These are phyloP conservation scores for Claviceps capensis DNA, from an alignment of 2,329 filamentous ascomycete genomes.

Conservation along the genomic window DNA sequence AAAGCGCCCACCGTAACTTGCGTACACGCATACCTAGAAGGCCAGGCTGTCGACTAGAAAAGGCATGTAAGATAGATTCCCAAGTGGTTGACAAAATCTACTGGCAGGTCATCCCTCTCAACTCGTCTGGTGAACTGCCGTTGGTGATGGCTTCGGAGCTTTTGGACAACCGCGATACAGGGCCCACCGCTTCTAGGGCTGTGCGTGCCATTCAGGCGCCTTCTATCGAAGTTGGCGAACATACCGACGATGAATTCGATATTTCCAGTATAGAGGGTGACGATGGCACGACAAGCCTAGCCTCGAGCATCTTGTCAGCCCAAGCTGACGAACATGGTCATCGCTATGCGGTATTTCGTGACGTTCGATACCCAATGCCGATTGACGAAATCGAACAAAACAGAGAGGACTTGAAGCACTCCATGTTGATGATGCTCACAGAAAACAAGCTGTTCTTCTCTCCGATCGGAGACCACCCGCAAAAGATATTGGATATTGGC, in stretches of 20 bases:
- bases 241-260: conserved; percentile 5
- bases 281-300: conserved; percentile 4
- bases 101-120: not conserved
- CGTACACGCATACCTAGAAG: no score
- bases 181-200: not conserved
- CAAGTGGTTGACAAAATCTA: not conserved
- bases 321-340: conserved; percentile 7
- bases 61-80: no score
- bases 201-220: conserved; percentile 2
- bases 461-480: conserved; percentile 21
- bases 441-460: conserved; percentile 25
- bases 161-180: not conserved
- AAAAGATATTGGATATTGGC: conserved; percentile 28
- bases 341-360: conserved; percentile 21
- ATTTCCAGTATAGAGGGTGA: conserved; percentile 3
- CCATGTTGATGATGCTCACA: conserved; percentile 21
- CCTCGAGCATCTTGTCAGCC: conserved; percentile 7
- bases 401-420: conserved; percentile 26
- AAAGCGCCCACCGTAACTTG: no score
- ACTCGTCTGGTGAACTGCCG: not conserved
- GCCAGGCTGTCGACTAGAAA: no score
- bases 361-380: conserved; percentile 23
- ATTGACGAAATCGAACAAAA: conserved; percentile 26
- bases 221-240: not conserved
- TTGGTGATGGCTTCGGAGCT: not conserved